phyloP scores from a whole-genome alignment of 768 basidiomycete species.

The Suillus sp. region DNA sequence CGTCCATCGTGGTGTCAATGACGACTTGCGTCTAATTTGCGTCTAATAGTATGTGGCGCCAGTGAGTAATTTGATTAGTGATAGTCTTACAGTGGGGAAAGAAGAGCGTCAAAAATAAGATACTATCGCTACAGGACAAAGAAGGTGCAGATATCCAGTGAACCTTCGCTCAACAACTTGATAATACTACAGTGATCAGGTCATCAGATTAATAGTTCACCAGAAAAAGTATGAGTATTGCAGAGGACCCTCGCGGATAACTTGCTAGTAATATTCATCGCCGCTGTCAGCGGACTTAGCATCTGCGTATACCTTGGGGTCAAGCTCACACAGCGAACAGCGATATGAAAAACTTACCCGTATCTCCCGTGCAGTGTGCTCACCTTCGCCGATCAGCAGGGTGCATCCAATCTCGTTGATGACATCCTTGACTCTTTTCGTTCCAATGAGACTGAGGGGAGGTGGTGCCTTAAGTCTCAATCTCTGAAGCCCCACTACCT shows the following conservation, averaged over 20 bases:
- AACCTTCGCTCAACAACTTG: neutral
- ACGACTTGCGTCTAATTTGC: neutral
- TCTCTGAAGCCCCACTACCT: slow-evolving; percentile 13
- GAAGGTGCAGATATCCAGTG: neutral
- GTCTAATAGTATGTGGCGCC: neutral
- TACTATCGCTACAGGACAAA: neutral
- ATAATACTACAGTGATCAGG: neutral
- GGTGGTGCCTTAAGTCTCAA: slow-evolving; percentile 13
- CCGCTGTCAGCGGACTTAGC: slow-evolving; percentile 11
- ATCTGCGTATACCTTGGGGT: neutral
- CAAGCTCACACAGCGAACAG: neutral
- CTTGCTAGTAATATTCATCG: slow-evolving; percentile 17
- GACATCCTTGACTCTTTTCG: neutral
- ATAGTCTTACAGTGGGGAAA: neutral
- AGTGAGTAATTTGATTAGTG: neutral
- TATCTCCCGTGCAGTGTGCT: neutral
- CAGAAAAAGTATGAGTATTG: neutral
- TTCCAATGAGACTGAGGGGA: neutral
- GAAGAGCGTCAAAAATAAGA: neutral
- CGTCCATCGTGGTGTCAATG: neutral
- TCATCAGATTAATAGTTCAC: neutral
- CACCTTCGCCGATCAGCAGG: neutral
- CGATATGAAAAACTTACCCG: slow-evolving; percentile 7
- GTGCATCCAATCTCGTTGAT: neutral
- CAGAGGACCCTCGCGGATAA: slow-evolving; percentile 9